Conservation (phyloP, 2,329 filamentous ascomycete genomes). For the Thielaviopsis ethacetica region DNA sequence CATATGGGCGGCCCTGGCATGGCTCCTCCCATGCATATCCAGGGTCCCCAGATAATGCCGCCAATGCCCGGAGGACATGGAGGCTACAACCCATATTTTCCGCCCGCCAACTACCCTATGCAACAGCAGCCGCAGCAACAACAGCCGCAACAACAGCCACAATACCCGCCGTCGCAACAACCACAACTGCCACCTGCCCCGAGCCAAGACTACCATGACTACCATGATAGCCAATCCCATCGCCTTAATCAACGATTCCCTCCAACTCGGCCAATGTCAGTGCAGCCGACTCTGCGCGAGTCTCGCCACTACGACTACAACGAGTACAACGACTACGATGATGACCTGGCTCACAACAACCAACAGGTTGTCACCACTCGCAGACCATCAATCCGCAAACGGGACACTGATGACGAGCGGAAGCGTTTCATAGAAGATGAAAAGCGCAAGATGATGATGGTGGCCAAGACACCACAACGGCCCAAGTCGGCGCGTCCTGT, state of each 20-base stretch:
- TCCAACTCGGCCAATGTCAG: constrained; percentile 7
- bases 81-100: constrained; percentile 4
- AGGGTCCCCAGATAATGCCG: constrained; percentile 7
- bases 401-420: constrained; percentile 6
- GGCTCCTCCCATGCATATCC: not conserved
- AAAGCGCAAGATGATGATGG: constrained; percentile 9
- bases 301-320: constrained; percentile 7
- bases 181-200: not conserved
- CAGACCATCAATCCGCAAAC: constrained; percentile 6
- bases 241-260: constrained; percentile 4
- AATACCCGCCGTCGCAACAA: not conserved
- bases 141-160: not conserved
- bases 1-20: constrained; percentile 5
- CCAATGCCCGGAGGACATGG: not conserved
- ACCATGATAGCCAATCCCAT: constrained; percentile 3
- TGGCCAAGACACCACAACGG: not conserved
- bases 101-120: constrained; percentile 5
- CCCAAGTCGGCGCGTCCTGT: constrained; percentile 10
- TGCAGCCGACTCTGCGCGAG: constrained; percentile 6
- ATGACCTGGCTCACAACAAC: not conserved
- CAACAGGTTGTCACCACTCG: constrained; percentile 1
- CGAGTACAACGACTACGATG: not conserved
- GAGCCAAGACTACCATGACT: constrained; percentile 4
- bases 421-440: constrained; percentile 8
- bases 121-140: not conserved